Conservation (phyloP, 768 basidiomycete species). For the Suillus hirtellus region DNA sequence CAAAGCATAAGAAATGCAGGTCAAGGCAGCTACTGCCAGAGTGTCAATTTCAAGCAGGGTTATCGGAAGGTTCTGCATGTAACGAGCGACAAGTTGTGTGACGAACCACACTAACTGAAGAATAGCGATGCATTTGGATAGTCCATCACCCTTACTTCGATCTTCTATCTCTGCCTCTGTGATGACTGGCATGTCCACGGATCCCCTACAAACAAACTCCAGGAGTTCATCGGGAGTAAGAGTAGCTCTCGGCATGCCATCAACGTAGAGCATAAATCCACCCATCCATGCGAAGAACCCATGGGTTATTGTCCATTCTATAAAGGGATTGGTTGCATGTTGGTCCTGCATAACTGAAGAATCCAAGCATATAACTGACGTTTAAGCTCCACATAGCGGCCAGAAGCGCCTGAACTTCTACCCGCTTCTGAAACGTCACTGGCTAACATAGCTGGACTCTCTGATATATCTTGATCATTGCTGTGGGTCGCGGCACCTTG, state of each 20-base stretch:
- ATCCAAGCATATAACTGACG: neutral
- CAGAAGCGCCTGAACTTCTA: neutral
- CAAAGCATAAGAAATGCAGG: slow-evolving; percentile 27
- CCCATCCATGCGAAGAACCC: slow-evolving; percentile 24
- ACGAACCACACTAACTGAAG: slow-evolving; percentile 37
- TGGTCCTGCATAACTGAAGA: neutral
- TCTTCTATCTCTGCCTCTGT: slow-evolving; percentile 27
- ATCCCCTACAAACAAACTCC: neutral
- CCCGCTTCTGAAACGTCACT: neutral
- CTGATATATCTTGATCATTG: neutral
- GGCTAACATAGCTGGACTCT: too few relatives aligned
- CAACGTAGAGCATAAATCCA: slow-evolving; percentile 19
- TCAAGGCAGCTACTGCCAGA: slow-evolving; percentile 30
- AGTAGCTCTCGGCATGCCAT: slow-evolving; percentile 2
- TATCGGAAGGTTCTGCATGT: slow-evolving; percentile 22
- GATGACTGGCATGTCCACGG: slow-evolving; percentile 3
- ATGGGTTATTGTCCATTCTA: slow-evolving; percentile 14
- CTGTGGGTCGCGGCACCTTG: too few relatives aligned
- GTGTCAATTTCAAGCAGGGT: slow-evolving; percentile 37
- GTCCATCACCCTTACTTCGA: slow-evolving; percentile 33
- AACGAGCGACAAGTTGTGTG: slow-evolving; percentile 29
- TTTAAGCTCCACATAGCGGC: neutral
- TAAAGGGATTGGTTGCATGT: neutral
- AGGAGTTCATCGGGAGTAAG: neutral
- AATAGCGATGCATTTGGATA: slow-evolving; percentile 33